Percentiles rank a stretch among this genome's conserved stretches.
These are phyloP conservation scores for Cystofilobasidium capitatum DNA, from an alignment of 768 basidiomycete species.

Conservation along the genomic window DNA sequence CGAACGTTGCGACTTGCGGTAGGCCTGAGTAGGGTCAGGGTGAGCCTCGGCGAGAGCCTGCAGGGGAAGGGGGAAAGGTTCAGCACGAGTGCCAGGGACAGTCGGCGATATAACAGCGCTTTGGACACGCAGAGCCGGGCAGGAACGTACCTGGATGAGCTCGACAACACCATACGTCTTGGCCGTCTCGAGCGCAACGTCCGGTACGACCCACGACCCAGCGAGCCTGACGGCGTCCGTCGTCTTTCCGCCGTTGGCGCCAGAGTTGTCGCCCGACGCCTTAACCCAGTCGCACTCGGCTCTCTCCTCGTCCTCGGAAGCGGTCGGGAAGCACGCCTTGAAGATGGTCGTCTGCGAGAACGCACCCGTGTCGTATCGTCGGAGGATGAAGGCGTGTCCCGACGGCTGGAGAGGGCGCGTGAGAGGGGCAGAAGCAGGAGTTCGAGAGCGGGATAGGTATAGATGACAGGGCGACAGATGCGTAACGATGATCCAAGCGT, in stretches of 20 bases:
- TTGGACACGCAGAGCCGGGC: background rate
- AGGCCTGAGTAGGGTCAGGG: constrained; percentile 68
- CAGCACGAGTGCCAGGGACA: background rate
- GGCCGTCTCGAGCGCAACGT: constrained; percentile 59
- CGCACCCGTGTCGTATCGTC: constrained; percentile 85
- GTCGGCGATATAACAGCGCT: background rate
- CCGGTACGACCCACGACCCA: constrained; percentile 55
- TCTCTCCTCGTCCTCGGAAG: constrained; percentile 65
- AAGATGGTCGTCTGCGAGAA: constrained; percentile 93
- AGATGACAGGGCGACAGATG: constrained; percentile 31
- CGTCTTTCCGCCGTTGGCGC: constrained; percentile 61
- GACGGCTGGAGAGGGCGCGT: constrained; percentile 44
- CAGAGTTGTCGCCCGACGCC: constrained; percentile 60
- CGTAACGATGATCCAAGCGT: background rate
- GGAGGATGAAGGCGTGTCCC: constrained; percentile 83
- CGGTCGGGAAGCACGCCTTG: constrained; percentile 81
- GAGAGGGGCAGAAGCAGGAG: background rate
- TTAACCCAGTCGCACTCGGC: constrained; percentile 72
- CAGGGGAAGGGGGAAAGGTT: background rate
- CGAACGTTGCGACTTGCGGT: constrained; percentile 56
- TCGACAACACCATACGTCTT: constrained; percentile 54
- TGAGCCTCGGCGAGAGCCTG: constrained; percentile 56
- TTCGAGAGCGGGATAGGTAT: constrained; percentile 20
- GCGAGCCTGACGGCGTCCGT: constrained; percentile 67
- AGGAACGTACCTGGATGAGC: constrained; percentile 35